Base-by-base conservation (phyloP, 2,329 filamentous ascomycete species). In the Fusarium scirpi region DNA sequence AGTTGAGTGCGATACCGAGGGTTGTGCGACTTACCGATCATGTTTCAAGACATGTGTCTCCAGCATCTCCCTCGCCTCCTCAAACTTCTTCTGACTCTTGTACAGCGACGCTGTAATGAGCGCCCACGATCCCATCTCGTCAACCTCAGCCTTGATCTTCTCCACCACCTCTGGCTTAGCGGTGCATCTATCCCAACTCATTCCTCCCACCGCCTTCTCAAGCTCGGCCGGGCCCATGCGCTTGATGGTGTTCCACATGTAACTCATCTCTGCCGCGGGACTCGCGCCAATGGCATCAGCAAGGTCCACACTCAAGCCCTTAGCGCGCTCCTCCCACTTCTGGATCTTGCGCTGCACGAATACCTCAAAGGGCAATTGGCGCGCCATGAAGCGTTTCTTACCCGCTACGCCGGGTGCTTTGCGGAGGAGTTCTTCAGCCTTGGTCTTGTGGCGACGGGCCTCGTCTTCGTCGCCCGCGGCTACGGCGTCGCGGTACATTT, bases 221-320 rank as follows among this genome's bases (percentile, higher is more conserved):
- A 97, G 83, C 64, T 95, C 87, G 0, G 82, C 81, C 1, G 81
- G 74, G 4, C 87, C 84, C 93, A 97, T 97, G 58, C 94, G 89
- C 80, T 93, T 95, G 73, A 89, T 90, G 1, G 94, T 95, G 76
- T 93, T 94, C 94, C 94, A 98, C 74, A 98, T 89, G 78, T 95
- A 97, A 15, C 92, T 90, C 92, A 98, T 97, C 82, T 98, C 96
- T 75, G 94, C 89, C 1, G 93, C 84, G 0, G 96, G 96, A 64
- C 90, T 92, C 5, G 93, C 85, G 0, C 94, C 94, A 11, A 97
- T 85, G 0, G 92, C 94, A 73, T 98, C 95, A 3, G 92, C 87
- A 6, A 98, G 83, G 49, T 91, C 87, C 32, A 93, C 81, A 3
- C 86, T 84, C 79, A 90, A 87, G 47, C 87, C 84, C 76, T 90